A percentile compares a stretch with the other conserved stretches of the same genome.
These are phyloP conservation scores for Diaporthe eres DNA, from an alignment of 2,329 filamentous ascomycete species.

Conservation along the genomic window DNA sequence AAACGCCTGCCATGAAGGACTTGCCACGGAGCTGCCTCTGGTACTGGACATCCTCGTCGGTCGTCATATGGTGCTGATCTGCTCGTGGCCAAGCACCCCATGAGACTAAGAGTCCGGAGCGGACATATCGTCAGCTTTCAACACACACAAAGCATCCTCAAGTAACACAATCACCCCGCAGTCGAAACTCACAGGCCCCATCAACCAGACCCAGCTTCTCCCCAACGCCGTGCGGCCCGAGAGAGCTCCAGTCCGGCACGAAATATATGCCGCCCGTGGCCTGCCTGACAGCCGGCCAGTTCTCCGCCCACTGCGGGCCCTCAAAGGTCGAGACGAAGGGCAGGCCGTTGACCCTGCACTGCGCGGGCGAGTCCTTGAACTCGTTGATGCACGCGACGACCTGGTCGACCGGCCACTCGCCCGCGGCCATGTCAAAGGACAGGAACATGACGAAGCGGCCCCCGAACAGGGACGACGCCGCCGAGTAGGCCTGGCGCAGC, in stretches of 20 bases:
- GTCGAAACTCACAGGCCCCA: conserved; percentile 47
- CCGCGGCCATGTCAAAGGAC: conserved; percentile 52
- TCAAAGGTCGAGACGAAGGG: conserved; percentile 68
- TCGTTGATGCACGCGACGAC: conserved; percentile 52
- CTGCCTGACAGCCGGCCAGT: conserved; percentile 58
- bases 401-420: conserved; percentile 47
- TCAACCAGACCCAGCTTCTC: conserved; percentile 31
- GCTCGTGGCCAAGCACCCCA: conserved; percentile 65
- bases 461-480: conserved; percentile 43
- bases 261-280: conserved; percentile 56
- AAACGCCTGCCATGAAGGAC: conserved; percentile 64
- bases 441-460: conserved; percentile 53
- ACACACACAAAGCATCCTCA: neutral
- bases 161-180: conserved; percentile 7
- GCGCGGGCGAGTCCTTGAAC: conserved; percentile 54
- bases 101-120: conserved; percentile 52
- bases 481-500: conserved; percentile 51
- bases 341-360: conserved; percentile 57
- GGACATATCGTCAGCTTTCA: neutral
- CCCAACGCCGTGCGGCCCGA: conserved; percentile 51
- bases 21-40: conserved; percentile 55
- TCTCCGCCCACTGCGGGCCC: conserved; percentile 57
- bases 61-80: conserved; percentile 55
- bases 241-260: conserved; percentile 62
- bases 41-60: conserved; percentile 57